Evolutionary conservation across 2,329 filamentous ascomycete genomes (phyloP), one percentile per base, ranked within the genome.

Genomic region (Colletotrichum graminicola): DNA sequence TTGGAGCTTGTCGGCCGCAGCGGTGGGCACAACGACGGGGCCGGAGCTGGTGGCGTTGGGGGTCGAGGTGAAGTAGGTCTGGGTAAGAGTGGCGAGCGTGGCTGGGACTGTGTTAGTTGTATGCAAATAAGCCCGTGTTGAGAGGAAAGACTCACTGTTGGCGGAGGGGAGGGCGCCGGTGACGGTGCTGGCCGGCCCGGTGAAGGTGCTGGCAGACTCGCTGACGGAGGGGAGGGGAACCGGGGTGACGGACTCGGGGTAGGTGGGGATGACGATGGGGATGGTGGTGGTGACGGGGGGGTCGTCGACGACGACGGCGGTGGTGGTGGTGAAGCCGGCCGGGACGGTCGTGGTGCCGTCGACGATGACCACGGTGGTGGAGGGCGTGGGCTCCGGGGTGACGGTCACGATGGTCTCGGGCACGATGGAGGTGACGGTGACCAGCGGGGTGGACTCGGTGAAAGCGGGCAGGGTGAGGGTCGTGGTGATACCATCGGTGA

Each of bases 11-110:
- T 71, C 68, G 62, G 71, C 74, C 21, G 79, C 79, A 41, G 79
- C 80, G 23, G 78, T 80, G 16, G 79, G 78, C 23, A 78, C 76
- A 47, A 76, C 75, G 34, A 77, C 70, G 52, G 76, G 66, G n/a
- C 70, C 74, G 29, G 76, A 75, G 47, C 73, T 66, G n/a, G 79
- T 78, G 23, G 75, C 74, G 66, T 79, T 79, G 71, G 76, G 73
- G 23, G 73, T 41, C 7, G 73, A 65, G n/a, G 73, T 74, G 60
- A 62, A 57, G 65, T 59, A 49, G 29, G 72, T 73, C 63, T 62
- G 39, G 41, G 70, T 73, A 34, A 52, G 43, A 49, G 71, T 71
- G 12, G 51, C 18, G 21, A 71, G 56, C 55, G 71, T 74, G 55
- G 52, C 68, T 71, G 12, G 51, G 5, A 2, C 23, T 49, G 1